phyloP scores from a whole-genome alignment of 345 rosid genomes.

The Brassica juncea region DNA sequence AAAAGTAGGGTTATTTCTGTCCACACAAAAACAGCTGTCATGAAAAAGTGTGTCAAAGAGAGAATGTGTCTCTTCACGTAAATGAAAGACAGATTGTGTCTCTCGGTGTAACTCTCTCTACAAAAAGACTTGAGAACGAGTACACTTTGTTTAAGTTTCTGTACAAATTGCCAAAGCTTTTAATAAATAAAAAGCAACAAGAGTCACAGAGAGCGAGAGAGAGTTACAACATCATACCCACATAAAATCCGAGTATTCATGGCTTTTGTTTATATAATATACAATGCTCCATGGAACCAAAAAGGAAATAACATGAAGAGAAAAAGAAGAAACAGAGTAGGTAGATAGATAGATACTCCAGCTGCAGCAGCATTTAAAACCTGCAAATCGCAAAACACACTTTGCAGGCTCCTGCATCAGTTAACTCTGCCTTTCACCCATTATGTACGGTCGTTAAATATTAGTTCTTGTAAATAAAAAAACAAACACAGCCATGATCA shows the following conservation, averaged over 20 bases:
- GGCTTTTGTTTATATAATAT: slow-evolving; percentile 30
- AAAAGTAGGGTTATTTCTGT: no score
- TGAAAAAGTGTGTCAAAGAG: no score
- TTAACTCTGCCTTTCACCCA: slow-evolving; percentile 35
- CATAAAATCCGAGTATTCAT: slow-evolving; percentile 40
- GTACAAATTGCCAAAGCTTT: slow-evolving; percentile 41
- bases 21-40: no score
- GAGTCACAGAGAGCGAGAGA: slow-evolving; percentile 14
- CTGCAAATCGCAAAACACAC: slow-evolving; percentile 40
- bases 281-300: slow-evolving; percentile 31
- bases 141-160: not conserved
- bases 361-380: slow-evolving; percentile 38
- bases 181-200: slow-evolving; percentile 22
- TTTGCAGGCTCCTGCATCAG: slow-evolving; percentile 36
- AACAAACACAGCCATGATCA: slow-evolving; percentile 4
- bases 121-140: not conserved
- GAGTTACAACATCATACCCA: slow-evolving; percentile 43
- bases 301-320: slow-evolving; percentile 15
- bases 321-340: slow-evolving; percentile 11
- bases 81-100: no score
- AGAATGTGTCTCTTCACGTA: no score
- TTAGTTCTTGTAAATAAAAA: slow-evolving; percentile 7
- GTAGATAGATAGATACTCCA: slow-evolving; percentile 6
- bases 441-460: slow-evolving; percentile 37
- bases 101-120: no score